A percentile compares a stretch with the other conserved stretches of the same genome.
Conservation (phyloP, 176 grass and related monocot genomes). For the Zizania latifolia region DNA sequence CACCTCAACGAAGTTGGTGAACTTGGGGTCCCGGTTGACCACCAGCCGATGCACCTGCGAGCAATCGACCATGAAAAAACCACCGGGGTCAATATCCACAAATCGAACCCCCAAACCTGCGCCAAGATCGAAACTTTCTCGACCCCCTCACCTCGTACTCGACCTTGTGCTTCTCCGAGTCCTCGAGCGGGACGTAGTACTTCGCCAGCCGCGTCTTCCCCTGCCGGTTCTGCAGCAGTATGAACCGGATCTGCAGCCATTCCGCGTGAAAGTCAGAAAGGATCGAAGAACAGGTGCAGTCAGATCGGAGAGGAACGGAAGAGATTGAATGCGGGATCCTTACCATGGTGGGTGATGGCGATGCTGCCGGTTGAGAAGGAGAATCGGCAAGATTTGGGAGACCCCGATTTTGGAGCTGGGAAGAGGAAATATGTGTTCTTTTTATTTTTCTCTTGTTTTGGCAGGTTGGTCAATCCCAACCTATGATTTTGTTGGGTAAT, state of each 20-base stretch:
- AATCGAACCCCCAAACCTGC: neutral
- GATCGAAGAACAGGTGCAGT: neutral
- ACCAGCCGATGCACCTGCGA: constrained; percentile 84
- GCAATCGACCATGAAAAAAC: constrained; percentile 14
- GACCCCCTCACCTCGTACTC: constrained; percentile 76
- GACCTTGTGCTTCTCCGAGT: constrained; percentile 99
- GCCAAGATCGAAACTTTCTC: constrained; percentile 3
- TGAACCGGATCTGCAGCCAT: constrained; percentile 78
- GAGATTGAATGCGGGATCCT: neutral
- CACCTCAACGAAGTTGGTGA: constrained; percentile 99
- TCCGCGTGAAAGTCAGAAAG: neutral
- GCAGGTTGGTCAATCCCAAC: neutral
- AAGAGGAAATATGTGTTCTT: neutral
- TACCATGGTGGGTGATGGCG: constrained; percentile 28
- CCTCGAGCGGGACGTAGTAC: constrained; percentile 96
- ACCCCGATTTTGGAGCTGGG: neutral
- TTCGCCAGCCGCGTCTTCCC: constrained; percentile 97
- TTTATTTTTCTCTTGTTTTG: neutral
- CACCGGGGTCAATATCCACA: neutral
- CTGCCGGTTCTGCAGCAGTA: constrained; percentile 95
- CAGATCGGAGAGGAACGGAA: neutral
- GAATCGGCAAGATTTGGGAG: neutral
- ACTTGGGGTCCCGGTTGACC: constrained; percentile 94
- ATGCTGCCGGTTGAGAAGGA: neutral
- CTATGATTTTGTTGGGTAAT: too few relatives aligned